These are phyloP conservation scores for Thraustochytrium sp. DNA, from an alignment of 352 stramenopile genomes.

Conservation along the genomic window DNA sequence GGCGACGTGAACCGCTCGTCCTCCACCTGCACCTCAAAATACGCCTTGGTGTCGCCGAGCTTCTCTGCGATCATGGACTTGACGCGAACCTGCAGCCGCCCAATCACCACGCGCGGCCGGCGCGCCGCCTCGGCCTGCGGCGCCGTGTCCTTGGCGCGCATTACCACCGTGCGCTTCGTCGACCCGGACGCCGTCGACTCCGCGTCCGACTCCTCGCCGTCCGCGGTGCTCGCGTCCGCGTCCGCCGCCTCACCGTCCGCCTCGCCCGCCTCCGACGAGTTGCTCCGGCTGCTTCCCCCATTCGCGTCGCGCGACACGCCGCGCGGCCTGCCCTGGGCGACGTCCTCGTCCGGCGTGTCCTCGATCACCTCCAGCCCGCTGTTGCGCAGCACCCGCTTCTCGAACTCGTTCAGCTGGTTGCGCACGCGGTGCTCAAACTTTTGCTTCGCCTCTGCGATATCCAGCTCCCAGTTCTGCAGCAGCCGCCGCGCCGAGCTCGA, in stretches of 20 bases:
- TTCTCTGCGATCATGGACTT: not conserved
- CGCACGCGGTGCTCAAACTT: conserved; percentile 3
- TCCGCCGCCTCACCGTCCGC: not conserved
- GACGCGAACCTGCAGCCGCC: not conserved
- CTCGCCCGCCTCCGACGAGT: not conserved
- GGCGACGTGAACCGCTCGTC: conserved; percentile 20
- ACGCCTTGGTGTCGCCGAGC: conserved; percentile 19
- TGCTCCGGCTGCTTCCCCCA: too few relatives aligned
- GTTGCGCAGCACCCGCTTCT: conserved; percentile 2
- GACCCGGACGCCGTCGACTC: not conserved
- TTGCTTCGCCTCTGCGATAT: conserved; percentile 2
- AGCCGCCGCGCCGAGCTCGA: not conserved
- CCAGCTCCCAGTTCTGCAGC: conserved; percentile 28
- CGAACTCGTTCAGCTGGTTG: not conserved
- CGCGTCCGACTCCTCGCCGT: not conserved
- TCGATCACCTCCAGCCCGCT: conserved; percentile 21
- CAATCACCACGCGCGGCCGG: not conserved
- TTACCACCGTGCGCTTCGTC: not conserved
- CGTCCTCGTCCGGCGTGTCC: not conserved
- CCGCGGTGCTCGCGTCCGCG: not conserved
- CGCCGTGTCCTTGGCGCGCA: not conserved
- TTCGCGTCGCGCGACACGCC: not conserved
- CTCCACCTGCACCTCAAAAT: conserved; percentile 33
- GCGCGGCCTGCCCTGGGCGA: not conserved
- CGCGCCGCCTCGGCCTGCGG: not conserved